A percentile compares a stretch with the other conserved stretches of the same genome.
phyloP scores from a whole-genome alignment of 331 rosid species.

The Quercus tomentella region DNA sequence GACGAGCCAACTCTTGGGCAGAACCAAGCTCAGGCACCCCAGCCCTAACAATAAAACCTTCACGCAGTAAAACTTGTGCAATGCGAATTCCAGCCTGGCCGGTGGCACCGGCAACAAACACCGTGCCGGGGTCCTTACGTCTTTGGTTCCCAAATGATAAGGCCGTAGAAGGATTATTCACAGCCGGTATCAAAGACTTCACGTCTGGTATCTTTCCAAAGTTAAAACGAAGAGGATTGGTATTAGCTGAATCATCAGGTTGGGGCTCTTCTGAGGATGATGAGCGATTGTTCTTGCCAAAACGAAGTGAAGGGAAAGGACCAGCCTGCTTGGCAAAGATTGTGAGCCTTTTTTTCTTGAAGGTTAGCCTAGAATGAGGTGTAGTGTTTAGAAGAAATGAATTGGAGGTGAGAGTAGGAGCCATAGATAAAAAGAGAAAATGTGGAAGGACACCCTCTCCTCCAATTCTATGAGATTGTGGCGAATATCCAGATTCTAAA shows the following conservation, averaged over 20 bases:
- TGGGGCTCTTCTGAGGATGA: conserved; percentile 27
- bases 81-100: conserved; percentile 92
- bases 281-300: conserved; percentile 46
- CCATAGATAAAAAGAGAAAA: conserved; percentile 43
- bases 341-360: conserved; percentile 35
- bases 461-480: not conserved
- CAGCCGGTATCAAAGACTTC: conserved; percentile 61
- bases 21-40: conserved; percentile 82
- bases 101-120: conserved; percentile 84
- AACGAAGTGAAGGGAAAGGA: conserved; percentile 52
- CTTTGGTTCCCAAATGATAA: conserved; percentile 59
- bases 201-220: conserved; percentile 72
- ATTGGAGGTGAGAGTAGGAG: conserved; percentile 66
- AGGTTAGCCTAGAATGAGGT: conserved; percentile 36
- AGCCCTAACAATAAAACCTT: conserved; percentile 88
- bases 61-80: conserved; percentile 64
- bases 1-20: conserved; percentile 90
- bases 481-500: not conserved
- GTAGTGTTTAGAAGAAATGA: conserved; percentile 54
- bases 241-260: conserved; percentile 29
- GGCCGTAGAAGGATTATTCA: conserved; percentile 41
- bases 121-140: conserved; percentile 74
- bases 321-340: conserved; percentile 48
- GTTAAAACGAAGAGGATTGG: conserved; percentile 51
- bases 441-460: conserved; percentile 11